Conservation (phyloP, 2,329 filamentous ascomycete genomes). For the Didymellaceae sp. region DNA sequence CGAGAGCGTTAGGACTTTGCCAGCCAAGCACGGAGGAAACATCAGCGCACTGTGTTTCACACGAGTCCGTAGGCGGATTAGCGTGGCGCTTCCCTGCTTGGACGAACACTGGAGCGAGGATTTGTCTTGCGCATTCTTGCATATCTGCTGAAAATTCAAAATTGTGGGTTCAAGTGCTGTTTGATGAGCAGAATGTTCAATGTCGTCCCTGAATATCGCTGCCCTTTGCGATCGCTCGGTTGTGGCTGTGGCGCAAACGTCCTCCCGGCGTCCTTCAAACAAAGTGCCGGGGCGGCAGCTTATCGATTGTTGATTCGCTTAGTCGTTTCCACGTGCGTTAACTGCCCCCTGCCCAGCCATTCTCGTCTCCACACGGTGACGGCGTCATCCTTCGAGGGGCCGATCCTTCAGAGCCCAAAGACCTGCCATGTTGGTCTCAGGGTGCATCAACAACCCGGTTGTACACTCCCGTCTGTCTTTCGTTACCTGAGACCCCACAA, state of each 20-base stretch:
- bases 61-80: conserved; percentile 9
- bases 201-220: conserved; percentile 4
- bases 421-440: conserved; percentile 15
- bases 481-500: conserved; percentile 5
- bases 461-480: conserved; percentile 3
- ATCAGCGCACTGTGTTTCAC: conserved; percentile 18
- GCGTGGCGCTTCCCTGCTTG: conserved; percentile 12
- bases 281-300: conserved; percentile 6
- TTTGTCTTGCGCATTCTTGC: conserved; percentile 1
- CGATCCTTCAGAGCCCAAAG: conserved; percentile 11
- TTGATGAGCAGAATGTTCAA: conserved; percentile 1
- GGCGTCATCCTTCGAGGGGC: conserved; percentile 7
- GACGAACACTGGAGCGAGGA: no score
- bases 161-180: neutral
- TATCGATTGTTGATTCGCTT: conserved; percentile 18
- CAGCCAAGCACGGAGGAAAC: conserved; percentile 19
- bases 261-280: conserved; percentile 6
- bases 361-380: conserved; percentile 11
- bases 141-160: neutral
- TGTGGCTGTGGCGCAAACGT: conserved; percentile 14
- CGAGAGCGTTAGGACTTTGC: conserved; percentile 13
- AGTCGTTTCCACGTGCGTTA: conserved; percentile 11
- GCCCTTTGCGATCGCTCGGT: conserved; percentile 11
- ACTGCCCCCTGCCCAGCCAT: conserved; percentile 11
- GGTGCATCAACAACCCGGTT: conserved; percentile 4